A percentile compares a stretch with the other conserved stretches of the same genome.
phyloP scores from a whole-genome alignment of 2,329 filamentous ascomycete species.

The Pseudophaeomoniella oleicola region DNA sequence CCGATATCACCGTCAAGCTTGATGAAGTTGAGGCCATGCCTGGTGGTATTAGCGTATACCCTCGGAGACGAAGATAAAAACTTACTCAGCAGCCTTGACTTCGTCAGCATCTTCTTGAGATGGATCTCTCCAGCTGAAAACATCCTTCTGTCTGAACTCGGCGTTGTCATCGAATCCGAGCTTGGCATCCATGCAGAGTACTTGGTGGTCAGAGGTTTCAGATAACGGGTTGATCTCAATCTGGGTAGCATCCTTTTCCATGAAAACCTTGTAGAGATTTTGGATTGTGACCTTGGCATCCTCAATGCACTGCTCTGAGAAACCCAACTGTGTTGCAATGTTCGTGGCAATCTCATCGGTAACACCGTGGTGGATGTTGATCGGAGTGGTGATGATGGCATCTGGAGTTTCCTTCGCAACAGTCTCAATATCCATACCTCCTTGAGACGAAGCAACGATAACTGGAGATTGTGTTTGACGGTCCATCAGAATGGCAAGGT shows the following conservation, averaged over 20 bases:
- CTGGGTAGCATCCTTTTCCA: constrained; percentile 95
- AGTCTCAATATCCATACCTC: constrained; percentile 97
- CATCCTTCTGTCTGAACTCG: constrained; percentile 92
- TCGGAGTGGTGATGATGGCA: constrained; percentile 83
- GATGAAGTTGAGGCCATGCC: constrained; percentile 88
- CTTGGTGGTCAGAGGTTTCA: constrained; percentile 95
- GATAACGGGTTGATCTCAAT: constrained; percentile 99
- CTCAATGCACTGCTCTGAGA: constrained; percentile 94
- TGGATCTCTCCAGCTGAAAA: constrained; percentile 86
- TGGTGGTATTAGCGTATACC: constrained; percentile 9
- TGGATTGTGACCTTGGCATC: constrained; percentile 93
- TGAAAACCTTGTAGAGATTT: constrained; percentile 98
- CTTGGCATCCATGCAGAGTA: constrained; percentile 99
- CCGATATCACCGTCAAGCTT: constrained; percentile 99
- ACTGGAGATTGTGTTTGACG: constrained; percentile 79
- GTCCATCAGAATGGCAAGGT: constrained; percentile 98
- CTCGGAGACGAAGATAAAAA: constrained; percentile 1
- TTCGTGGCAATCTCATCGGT: constrained; percentile 87
- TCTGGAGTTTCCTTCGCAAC: constrained; percentile 97
- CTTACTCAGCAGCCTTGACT: constrained; percentile 82
- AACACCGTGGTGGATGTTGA: constrained; percentile 88
- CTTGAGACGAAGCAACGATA: constrained; percentile 94
- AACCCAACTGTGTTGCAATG: constrained; percentile 84
- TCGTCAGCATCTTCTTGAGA: constrained; percentile 95
- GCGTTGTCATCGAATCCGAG: constrained; percentile 98